A percentile compares a stretch with the other conserved stretches of the same genome.
Evolutionary conservation across 257 asterid species (phyloP).

Genomic region (Nicotiana otophora): DNA sequence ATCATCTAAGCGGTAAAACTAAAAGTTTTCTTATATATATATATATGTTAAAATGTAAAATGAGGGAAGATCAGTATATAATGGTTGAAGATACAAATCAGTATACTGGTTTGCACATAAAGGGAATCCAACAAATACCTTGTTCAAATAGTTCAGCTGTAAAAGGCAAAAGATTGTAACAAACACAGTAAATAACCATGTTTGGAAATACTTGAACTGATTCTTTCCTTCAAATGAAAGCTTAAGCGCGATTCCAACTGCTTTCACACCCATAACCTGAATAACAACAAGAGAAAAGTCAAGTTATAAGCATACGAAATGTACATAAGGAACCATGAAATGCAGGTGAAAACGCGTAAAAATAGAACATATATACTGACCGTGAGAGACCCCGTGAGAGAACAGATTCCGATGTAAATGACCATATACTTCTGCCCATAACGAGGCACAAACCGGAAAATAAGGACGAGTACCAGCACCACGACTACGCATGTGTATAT

Average conservation of each 20-base stretch:
- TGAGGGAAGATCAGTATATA: background rate
- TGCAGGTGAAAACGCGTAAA: background rate
- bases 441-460: constrained; percentile 51
- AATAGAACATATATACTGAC: constrained; percentile 28
- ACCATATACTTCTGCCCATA: constrained; percentile 70
- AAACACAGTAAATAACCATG: constrained; percentile 59
- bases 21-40: too few relatives aligned
- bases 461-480: constrained; percentile 36
- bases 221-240: constrained; percentile 52
- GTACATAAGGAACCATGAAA: background rate
- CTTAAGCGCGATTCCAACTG: constrained; percentile 66
- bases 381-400: constrained; percentile 81
- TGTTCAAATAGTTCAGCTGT: constrained; percentile 66
- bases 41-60: background rate
- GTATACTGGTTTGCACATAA: too few relatives aligned
- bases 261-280: constrained; percentile 74
- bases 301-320: background rate
- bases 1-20: background rate
- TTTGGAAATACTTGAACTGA: constrained; percentile 53
- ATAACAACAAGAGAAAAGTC: background rate
- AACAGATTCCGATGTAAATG: constrained; percentile 83
- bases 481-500: constrained; percentile 40
- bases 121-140: constrained; percentile 31
- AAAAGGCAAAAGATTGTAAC: constrained; percentile 41
- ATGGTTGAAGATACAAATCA: too few relatives aligned